Base-by-base conservation (phyloP, 176 grass and related monocot genomes). In the Melocanna baccifera region DNA sequence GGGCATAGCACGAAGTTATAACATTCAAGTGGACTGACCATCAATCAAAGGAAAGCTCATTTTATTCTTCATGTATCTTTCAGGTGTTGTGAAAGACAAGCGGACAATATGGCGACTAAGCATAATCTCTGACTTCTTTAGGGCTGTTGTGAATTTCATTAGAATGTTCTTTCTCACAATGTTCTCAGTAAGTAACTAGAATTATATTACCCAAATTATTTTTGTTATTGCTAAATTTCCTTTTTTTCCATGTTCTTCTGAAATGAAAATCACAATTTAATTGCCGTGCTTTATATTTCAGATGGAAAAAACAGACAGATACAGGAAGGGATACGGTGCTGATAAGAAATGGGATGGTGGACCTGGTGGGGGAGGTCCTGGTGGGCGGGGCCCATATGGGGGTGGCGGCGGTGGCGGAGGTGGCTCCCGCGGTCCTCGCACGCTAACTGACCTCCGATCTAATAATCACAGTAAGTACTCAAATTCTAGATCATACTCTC, bases 281-380 rank as follows among this genome's bases (percentile, higher is more conserved):
- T 88, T 34, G 3, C 30, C 5, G 13, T 25, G 67, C 41, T 57
- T 67, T 42, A 25, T 67, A 16, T 85, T 86, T 32, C 81, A 99
- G 96, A 80, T 73, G 65, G 96, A 99, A 37, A 99, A 93, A 89
- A 89, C 93, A 36, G 81, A 96, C 64, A 73, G 85, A 36, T 99
- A 96, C 73, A 96, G 67, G 88, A 99, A 92, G 90, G 91, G 89
- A 71, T 90, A 92, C 51, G 92, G 96, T 43, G 56, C 85, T 81
- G 65, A 86, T 75, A 99, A 99, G 84, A 99, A 96, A 85, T 99
- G 96, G 96, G 96, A 96, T 84, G 96, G 96, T 79, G 96, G 96
- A 52, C 91, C 96, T 36, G 95, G 95, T 76, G 95, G 91, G 36
- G 94, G 94, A 39, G 94, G 91, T 51, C 80, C 81, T 37, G 89